A percentile compares a stretch with the other conserved stretches of the same genome.
Conservation (phyloP, 345 rosid genomes). For the Gossypium raimondii region DNA sequence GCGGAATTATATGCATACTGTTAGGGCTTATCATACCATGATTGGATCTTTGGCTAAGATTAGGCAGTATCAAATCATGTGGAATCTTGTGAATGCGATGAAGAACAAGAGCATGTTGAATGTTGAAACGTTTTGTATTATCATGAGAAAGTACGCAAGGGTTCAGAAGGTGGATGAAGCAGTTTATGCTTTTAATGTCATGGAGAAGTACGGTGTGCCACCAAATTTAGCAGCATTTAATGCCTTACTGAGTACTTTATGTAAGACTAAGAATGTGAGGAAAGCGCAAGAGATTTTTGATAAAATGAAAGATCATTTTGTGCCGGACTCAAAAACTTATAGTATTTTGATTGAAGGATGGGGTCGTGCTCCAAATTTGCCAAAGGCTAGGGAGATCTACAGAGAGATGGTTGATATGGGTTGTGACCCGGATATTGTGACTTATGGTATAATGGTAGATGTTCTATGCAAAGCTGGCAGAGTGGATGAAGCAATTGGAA, state of each 20-base stretch:
- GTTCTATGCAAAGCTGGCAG: constrained; percentile 85
- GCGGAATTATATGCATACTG: constrained; percentile 55
- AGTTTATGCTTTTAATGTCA: constrained; percentile 72
- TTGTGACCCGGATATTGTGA: constrained; percentile 79
- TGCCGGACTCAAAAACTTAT: constrained; percentile 64
- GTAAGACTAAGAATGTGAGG: constrained; percentile 87
- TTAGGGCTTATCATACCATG: constrained; percentile 65
- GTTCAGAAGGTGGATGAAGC: constrained; percentile 80
- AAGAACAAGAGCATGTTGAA: constrained; percentile 59
- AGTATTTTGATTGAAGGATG: constrained; percentile 88
- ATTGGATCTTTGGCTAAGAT: constrained; percentile 76
- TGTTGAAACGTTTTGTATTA: constrained; percentile 79
- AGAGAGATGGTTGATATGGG: constrained; percentile 62
- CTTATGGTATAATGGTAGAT: constrained; percentile 81
- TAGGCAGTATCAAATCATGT: constrained; percentile 79
- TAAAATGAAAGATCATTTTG: constrained; percentile 47
- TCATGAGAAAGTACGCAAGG: constrained; percentile 84
- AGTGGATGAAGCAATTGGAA: constrained; percentile 77
- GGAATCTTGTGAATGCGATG: constrained; percentile 82
- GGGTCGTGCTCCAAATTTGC: constrained; percentile 85
- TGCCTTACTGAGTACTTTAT: constrained; percentile 76
- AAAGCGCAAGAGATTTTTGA: constrained; percentile 87
- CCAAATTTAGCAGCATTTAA: constrained; percentile 72
- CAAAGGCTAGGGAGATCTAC: constrained; percentile 76
- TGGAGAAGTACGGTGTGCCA: constrained; percentile 66